Evolutionary conservation across 1,284 basidiomycete genomes (phyloP).

Genomic region (Moesziomyces aphidis): DNA sequence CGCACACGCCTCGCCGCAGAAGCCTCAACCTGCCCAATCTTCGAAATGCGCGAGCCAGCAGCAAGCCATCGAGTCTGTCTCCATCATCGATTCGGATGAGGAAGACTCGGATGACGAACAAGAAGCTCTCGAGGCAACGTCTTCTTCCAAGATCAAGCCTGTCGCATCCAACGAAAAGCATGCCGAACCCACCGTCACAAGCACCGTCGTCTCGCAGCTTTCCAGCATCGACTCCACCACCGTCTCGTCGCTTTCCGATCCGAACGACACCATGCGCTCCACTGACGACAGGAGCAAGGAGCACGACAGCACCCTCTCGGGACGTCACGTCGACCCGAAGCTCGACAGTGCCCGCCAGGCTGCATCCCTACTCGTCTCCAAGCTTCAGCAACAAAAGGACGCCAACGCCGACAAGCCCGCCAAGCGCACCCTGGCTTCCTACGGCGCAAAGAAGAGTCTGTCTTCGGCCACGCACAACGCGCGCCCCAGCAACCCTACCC

Average conservation of each 20-base stretch:
- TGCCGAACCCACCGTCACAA: conserved; percentile 23
- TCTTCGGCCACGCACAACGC: conserved; percentile 28
- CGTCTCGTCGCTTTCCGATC: conserved; percentile 18
- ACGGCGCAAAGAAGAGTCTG: conserved; percentile 50
- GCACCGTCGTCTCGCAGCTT: conserved; percentile 19
- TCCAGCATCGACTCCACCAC: conserved; percentile 21
- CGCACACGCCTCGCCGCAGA: conserved; percentile 13
- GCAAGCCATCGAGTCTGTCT: conserved; percentile 9
- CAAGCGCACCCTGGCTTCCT: conserved; percentile 48
- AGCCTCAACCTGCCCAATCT: conserved; percentile 1
- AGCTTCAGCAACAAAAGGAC: conserved; percentile 33
- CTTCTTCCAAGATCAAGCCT: neutral
- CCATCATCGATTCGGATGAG: conserved; percentile 27
- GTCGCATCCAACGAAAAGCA: neutral
- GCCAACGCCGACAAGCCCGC: conserved; percentile 31
- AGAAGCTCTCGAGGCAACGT: neutral
- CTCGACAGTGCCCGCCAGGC: conserved; percentile 37
- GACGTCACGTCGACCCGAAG: conserved; percentile 24
- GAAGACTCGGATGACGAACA: conserved; percentile 18
- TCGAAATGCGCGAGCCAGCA: neutral
- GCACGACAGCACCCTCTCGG: conserved; percentile 29
- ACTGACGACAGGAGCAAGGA: conserved; percentile 6
- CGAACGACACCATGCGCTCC: conserved; percentile 29
- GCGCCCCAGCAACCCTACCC: conserved; percentile 22
- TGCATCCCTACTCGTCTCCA: conserved; percentile 26